phyloP scores from a whole-genome alignment of 768 basidiomycete species.

The Rhizopogon roseolus region DNA sequence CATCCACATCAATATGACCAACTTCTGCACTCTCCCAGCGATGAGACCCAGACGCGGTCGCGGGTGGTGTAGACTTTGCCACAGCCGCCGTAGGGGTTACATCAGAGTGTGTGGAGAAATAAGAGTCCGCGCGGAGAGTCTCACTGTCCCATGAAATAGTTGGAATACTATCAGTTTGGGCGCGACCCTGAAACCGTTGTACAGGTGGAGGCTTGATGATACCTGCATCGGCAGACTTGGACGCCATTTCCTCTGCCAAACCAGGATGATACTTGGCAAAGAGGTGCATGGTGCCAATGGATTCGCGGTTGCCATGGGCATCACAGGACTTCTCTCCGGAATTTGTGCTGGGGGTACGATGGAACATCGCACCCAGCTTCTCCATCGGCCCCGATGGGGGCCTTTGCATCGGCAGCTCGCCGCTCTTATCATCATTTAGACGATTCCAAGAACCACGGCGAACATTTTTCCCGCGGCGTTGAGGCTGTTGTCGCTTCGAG shows the following conservation, averaged over 20 bases:
- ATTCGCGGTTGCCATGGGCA: slow-evolving; percentile 27
- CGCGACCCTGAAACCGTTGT: slow-evolving; percentile 40
- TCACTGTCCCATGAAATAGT: slow-evolving; percentile 52
- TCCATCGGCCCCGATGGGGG: slow-evolving; percentile 44
- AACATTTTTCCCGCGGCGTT: background rate
- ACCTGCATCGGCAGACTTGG: slow-evolving; percentile 19
- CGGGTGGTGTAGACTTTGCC: slow-evolving; percentile 60
- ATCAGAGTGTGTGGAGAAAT: slow-evolving; percentile 40
- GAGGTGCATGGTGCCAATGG: slow-evolving; percentile 28
- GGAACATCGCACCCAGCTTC: slow-evolving; percentile 60
- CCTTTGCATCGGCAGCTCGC: slow-evolving; percentile 32
- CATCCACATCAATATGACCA: slow-evolving; percentile 33
- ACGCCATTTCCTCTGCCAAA: slow-evolving; percentile 49
- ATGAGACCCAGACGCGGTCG: slow-evolving; percentile 46
- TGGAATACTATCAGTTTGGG: slow-evolving; percentile 30
- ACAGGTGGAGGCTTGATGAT: slow-evolving; percentile 28
- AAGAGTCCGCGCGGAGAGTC: slow-evolving; percentile 40
- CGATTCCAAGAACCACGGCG: slow-evolving; percentile 48
- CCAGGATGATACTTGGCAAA: slow-evolving; percentile 58
- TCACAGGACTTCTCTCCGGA: slow-evolving; percentile 44
- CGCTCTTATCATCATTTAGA: slow-evolving; percentile 47
- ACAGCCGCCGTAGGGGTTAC: slow-evolving; percentile 47
- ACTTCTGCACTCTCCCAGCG: slow-evolving; percentile 71
- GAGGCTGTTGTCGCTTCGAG: slow-evolving; percentile 36
- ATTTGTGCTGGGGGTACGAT: slow-evolving; percentile 47